phyloP scores from a whole-genome alignment of 116 monocot species.

The Iris pallida region DNA sequence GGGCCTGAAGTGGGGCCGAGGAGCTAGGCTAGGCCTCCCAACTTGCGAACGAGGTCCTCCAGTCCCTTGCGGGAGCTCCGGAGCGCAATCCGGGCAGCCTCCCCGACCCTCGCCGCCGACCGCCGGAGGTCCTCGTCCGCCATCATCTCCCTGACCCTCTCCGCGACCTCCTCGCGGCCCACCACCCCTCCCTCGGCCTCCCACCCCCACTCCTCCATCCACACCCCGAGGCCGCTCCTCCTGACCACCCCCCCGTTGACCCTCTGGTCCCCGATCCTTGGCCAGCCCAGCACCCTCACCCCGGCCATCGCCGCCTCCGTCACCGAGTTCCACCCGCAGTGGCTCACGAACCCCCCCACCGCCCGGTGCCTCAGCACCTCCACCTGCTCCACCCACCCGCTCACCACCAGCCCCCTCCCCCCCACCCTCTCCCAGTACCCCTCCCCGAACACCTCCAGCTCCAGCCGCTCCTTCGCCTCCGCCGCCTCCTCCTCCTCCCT shows the following conservation, averaged over 20 bases:
- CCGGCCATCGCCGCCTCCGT: slow-evolving; percentile 32
- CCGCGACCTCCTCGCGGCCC: slow-evolving; percentile 15
- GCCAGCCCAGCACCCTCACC: slow-evolving; percentile 44
- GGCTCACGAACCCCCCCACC: slow-evolving; percentile 36
- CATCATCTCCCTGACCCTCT: slow-evolving; percentile 22
- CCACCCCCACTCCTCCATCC: slow-evolving; percentile 37
- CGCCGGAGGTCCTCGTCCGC: neutral
- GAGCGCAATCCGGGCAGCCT: neutral
- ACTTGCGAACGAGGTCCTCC: slow-evolving; percentile 6
- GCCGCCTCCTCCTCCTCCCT: slow-evolving; percentile 30
- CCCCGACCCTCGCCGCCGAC: slow-evolving; percentile 10
- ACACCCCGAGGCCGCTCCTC: slow-evolving; percentile 25
- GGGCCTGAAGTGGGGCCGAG: too few relatives aligned
- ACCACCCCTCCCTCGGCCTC: slow-evolving; percentile 25
- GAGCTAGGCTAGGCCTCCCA: neutral
- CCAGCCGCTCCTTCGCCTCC: slow-evolving; percentile 4
- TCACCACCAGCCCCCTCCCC: slow-evolving; percentile 26
- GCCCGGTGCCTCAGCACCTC: slow-evolving; percentile 18
- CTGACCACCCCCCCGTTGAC: slow-evolving; percentile 31
- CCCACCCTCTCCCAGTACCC: slow-evolving; percentile 22
- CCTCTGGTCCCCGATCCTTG: slow-evolving; percentile 35
- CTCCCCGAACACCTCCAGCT: slow-evolving; percentile 14
- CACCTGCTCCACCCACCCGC: slow-evolving; percentile 38
- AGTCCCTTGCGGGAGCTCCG: slow-evolving; percentile 4
- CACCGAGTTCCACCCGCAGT: slow-evolving; percentile 69